These are phyloP conservation scores for Pythium biforme DNA, from an alignment of 352 stramenopile genomes.

Conservation along the genomic window DNA sequence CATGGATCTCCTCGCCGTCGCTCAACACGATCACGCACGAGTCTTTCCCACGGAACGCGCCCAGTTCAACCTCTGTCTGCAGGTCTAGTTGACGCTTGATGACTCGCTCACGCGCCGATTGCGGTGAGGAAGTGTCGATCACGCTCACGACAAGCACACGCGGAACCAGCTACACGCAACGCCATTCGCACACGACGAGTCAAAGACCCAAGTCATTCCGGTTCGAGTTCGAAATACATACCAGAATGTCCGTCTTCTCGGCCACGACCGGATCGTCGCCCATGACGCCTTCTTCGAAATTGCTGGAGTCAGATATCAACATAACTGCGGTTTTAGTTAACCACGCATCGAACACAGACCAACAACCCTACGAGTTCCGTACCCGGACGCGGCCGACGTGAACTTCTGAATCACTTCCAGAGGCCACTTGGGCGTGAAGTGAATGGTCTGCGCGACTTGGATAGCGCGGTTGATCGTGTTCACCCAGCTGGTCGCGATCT, in stretches of 20 bases:
- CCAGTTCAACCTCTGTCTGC: conserved; percentile 48
- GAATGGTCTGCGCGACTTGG: conserved; percentile 60
- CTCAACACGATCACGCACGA: conserved; percentile 68
- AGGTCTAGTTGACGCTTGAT: conserved; percentile 66
- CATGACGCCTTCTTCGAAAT: conserved; percentile 24
- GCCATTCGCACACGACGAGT: background rate
- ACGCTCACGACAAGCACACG: conserved; percentile 58
- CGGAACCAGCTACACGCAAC: conserved; percentile 2
- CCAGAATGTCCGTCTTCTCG: background rate
- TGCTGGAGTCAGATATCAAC: background rate
- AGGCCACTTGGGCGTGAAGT: conserved; percentile 67
- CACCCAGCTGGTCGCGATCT: conserved; percentile 71
- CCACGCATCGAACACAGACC: background rate
- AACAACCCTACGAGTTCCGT: conserved; percentile 1
- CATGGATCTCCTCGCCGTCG: conserved; percentile 70
- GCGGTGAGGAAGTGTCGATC: conserved; percentile 17
- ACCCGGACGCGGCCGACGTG: conserved; percentile 63
- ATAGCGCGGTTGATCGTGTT: conserved; percentile 79
- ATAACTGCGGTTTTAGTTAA: background rate
- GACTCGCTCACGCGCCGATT: conserved; percentile 42
- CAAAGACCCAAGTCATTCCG: background rate
- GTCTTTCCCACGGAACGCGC: conserved; percentile 52
- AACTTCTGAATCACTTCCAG: conserved; percentile 75
- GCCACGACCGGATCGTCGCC: conserved; percentile 9
- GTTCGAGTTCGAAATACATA: background rate